These are phyloP conservation scores for Chara braunii DNA, from an alignment of 139 green algal species.

Conservation along the genomic window DNA sequence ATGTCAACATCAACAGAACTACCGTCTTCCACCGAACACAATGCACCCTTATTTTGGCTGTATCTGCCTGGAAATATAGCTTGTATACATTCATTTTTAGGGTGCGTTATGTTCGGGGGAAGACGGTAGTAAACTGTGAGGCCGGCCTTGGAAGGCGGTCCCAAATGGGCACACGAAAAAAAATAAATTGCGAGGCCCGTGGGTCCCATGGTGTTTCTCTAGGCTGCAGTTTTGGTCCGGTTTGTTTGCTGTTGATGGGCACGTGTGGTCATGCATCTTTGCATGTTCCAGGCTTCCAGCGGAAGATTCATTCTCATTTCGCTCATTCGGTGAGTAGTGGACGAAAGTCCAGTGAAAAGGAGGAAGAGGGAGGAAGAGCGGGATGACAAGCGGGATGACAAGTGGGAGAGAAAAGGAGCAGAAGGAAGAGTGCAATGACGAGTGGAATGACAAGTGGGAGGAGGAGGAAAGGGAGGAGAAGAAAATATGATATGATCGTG, in stretches of 20 bases:
- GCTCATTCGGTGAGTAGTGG: too few species aligned
- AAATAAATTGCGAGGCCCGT: too few species aligned
- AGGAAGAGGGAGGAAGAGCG: too few species aligned
- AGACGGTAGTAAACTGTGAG: neutral
- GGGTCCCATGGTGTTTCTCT: too few species aligned
- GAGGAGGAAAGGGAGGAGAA: too few species aligned
- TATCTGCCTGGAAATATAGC: neutral
- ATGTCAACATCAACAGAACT: neutral
- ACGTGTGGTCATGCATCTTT: neutral
- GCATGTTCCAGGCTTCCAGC: neutral
- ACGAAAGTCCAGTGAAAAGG: too few species aligned
- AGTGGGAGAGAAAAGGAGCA: too few species aligned
- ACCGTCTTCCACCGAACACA: neutral
- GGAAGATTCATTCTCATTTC: neutral
- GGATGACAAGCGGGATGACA: too few species aligned
- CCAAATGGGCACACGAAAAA: neutral
- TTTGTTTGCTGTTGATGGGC: neutral
- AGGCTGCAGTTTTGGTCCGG: neutral
- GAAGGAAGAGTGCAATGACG: too few species aligned
- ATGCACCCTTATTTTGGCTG: neutral
- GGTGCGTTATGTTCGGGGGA: neutral
- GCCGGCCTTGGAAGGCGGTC: neutral
- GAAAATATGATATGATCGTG: too few species aligned
- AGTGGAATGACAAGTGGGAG: too few species aligned
- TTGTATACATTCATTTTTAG: neutral